Percentiles rank a stretch among this genome's conserved stretches.
These are phyloP conservation scores for Candida endomychidarum DNA, from an alignment of 805 yeast species.

Conservation along the genomic window DNA sequence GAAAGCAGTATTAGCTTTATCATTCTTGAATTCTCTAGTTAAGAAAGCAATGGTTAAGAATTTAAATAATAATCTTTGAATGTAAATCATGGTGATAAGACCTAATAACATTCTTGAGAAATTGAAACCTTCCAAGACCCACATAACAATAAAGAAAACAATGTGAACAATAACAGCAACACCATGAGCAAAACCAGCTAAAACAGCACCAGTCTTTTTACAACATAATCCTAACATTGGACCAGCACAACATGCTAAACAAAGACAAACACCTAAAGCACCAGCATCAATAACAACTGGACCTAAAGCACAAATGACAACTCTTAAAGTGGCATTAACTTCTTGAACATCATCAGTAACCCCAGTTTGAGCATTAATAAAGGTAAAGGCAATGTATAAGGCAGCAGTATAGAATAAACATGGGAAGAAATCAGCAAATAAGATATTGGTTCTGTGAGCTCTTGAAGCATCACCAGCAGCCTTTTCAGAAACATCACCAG, in stretches of 20 bases:
- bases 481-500: slow-evolving; percentile 67
- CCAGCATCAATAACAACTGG: slow-evolving; percentile 93
- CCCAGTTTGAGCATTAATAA: slow-evolving; percentile 85
- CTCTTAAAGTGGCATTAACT: slow-evolving; percentile 72
- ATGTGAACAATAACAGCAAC: slow-evolving; percentile 86
- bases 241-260: slow-evolving; percentile 94
- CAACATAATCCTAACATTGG: slow-evolving; percentile 93
- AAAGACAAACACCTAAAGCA: slow-evolving; percentile 71
- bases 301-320: slow-evolving; percentile 78
- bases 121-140: slow-evolving; percentile 93
- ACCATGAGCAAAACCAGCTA: slow-evolving; percentile 96
- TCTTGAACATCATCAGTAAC: slow-evolving; percentile 47
- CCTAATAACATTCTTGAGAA: slow-evolving; percentile 88
- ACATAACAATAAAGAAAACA: slow-evolving; percentile 88
- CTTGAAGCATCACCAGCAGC: slow-evolving; percentile 69
- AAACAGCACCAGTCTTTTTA: slow-evolving; percentile 93
- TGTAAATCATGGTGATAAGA: slow-evolving; percentile 75
- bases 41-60: slow-evolving; percentile 72
- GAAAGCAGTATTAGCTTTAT: slow-evolving; percentile 95
- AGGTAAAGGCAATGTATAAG: slow-evolving; percentile 75
- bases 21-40: slow-evolving; percentile 95
- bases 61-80: slow-evolving; percentile 87
- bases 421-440: slow-evolving; percentile 76
- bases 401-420: slow-evolving; percentile 70
- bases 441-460: slow-evolving; percentile 74